These are phyloP conservation scores for Agarophyton chilense DNA, from an alignment of 23 red algal species.

Conservation along the genomic window DNA sequence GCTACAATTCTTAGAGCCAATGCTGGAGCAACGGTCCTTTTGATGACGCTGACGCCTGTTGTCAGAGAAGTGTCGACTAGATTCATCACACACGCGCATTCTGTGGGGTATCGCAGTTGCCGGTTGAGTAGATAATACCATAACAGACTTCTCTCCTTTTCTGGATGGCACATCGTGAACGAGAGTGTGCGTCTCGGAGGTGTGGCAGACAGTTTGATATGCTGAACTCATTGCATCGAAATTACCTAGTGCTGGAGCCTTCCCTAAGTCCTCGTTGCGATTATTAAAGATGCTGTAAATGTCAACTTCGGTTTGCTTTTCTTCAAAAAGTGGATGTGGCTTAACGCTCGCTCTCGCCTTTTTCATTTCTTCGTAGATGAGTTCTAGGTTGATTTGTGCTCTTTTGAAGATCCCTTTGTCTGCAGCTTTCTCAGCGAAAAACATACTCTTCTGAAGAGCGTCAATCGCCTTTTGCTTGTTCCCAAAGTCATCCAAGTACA, in stretches of 20 bases:
- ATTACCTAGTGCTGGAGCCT: neutral
- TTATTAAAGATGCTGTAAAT: neutral
- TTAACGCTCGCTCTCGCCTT: neutral
- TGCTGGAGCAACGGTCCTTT: neutral
- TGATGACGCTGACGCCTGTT: neutral
- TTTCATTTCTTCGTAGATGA: slow-evolving; percentile 10
- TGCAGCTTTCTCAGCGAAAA: slow-evolving; percentile 27
- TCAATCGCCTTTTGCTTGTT: slow-evolving; percentile 53
- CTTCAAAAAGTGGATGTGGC: neutral
- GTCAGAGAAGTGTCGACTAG: slow-evolving; percentile 2
- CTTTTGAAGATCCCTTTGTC: slow-evolving; percentile 18
- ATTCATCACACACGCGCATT: neutral
- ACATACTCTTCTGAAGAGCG: slow-evolving; percentile 42
- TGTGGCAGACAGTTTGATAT: neutral
- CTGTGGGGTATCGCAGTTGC: neutral
- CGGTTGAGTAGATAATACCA: slow-evolving; percentile 37
- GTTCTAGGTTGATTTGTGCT: slow-evolving; percentile 51
- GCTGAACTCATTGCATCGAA: neutral
- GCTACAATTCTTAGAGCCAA: neutral
- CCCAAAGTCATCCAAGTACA: slow-evolving; percentile 61
- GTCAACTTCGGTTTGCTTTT: neutral
- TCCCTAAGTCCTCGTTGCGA: neutral
- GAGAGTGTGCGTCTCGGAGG: neutral
- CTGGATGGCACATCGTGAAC: neutral
- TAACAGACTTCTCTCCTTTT: slow-evolving; percentile 42